Base-by-base conservation (phyloP, 2,329 filamentous ascomycete species). In the Davidsoniella virescens region DNA sequence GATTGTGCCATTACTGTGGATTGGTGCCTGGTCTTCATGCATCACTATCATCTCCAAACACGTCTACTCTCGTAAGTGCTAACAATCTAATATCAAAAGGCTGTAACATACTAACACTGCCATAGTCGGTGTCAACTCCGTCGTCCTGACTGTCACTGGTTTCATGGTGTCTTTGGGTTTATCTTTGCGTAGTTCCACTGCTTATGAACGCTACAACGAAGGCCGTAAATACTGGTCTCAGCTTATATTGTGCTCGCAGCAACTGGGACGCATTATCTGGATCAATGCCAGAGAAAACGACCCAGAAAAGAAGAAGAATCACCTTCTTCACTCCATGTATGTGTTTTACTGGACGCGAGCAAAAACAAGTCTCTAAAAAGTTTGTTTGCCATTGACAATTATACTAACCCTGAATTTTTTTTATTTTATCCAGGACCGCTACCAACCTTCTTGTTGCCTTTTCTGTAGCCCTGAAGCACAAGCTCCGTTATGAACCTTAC, bases 401-500 rank as follows among this genome's bases (percentile, higher is more conserved):
- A 25, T 8, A 16, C 37, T 26, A n/a, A 23, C 39, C 14, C 2
- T 33, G 18, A 41, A 6, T 20, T 16, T 36, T 25, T n/a, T 18
- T 16, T 5, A 16, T n/a, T 18, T 16, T 5, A 16, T 10, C 69
- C 33, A 54, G 53, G 52, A 79, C 79, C 14, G 78, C 78, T 5
- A 75, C 92, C 63, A 90, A 92, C 61, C 70, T 92, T 5, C 71
- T 92, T 55, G 73, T 86, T 25, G 82, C 84, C 2, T 92, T 84
- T 58, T 74, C 84, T n/a, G 70, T 84, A 16, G 67, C 86, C 1
- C 70, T 93, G 53, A 90, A 90, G 67, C 86, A 92, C 65, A 81
- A 79, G 58, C 74, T 93, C 29, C 83, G 86, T 29, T 90, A 90
- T 62, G 85, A 93, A 61, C 85, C 86, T 1, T 85, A 84, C 58